phyloP scores from a whole-genome alignment of 2,329 filamentous ascomycete genomes.

The Neofusicoccum umdonicola region DNA sequence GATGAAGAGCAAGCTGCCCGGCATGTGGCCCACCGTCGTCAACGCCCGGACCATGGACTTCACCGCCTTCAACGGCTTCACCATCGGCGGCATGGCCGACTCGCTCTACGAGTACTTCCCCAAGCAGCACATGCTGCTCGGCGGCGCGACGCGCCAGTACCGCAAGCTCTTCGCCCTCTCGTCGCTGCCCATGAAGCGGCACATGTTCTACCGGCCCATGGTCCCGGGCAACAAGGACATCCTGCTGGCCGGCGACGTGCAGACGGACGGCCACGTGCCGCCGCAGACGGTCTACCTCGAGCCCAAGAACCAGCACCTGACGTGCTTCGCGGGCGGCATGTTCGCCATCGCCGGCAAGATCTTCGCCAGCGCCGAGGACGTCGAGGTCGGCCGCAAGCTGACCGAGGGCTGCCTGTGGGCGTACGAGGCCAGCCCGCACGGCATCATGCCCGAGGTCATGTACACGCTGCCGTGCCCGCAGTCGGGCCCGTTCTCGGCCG shows the following conservation, averaged over 20 bases:
- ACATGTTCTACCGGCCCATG: slow-evolving; percentile 50
- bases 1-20: slow-evolving; percentile 31
- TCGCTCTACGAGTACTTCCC: slow-evolving; percentile 40
- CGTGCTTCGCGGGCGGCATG: slow-evolving; percentile 64
- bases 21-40: slow-evolving; percentile 39
- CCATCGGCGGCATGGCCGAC: slow-evolving; percentile 37
- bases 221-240: slow-evolving; percentile 31
- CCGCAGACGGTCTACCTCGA: slow-evolving; percentile 20
- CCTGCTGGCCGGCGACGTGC: slow-evolving; percentile 36
- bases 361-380: slow-evolving; percentile 52
- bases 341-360: slow-evolving; percentile 58
- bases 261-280: slow-evolving; percentile 20
- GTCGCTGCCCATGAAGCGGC: slow-evolving; percentile 43
- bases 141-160: slow-evolving; percentile 47
- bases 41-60: slow-evolving; percentile 34
- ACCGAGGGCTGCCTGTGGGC: slow-evolving; percentile 63
- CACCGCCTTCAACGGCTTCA: slow-evolving; percentile 29
- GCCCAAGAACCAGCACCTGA: slow-evolving; percentile 39
- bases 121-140: slow-evolving; percentile 39
- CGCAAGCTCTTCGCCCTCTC: slow-evolving; percentile 55
- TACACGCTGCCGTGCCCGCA: slow-evolving; percentile 50
- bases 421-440: slow-evolving; percentile 55
- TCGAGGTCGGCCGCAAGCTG: slow-evolving; percentile 56
- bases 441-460: slow-evolving; percentile 62
- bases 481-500: slow-evolving; percentile 21